These are phyloP conservation scores for Pisolithus tinctorius DNA, from an alignment of 768 basidiomycete species.

Conservation along the genomic window DNA sequence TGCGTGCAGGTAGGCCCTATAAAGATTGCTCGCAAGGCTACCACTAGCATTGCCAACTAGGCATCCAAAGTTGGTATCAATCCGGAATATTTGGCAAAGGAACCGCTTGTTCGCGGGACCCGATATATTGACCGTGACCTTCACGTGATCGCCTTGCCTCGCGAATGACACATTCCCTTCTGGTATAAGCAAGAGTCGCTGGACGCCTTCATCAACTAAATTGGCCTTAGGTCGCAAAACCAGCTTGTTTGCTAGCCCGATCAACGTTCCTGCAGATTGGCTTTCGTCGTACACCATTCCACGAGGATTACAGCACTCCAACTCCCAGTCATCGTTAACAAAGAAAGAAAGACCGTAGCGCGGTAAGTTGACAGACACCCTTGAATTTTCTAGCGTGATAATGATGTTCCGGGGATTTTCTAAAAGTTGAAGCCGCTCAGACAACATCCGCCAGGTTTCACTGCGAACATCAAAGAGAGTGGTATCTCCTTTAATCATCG, in stretches of 20 bases:
- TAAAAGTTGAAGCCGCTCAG: constrained; percentile 11
- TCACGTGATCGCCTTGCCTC: constrained; percentile 11
- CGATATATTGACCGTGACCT: constrained; percentile 6
- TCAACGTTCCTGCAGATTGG: constrained; percentile 36
- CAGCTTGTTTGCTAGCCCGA: constrained; percentile 36
- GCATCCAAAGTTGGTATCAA: constrained; percentile 26
- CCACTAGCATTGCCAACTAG: constrained; percentile 19
- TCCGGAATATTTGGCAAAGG: constrained; percentile 22
- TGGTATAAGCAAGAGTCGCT: constrained; percentile 33
- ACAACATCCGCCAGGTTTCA: constrained; percentile 7
- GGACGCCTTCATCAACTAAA: constrained; percentile 1
- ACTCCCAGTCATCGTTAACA: constrained; percentile 21
- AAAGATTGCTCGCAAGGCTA: constrained; percentile 27
- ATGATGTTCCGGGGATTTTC: constrained; percentile 19
- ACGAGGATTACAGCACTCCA: constrained; percentile 37
- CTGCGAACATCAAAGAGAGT: background rate
- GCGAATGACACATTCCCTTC: constrained; percentile 20
- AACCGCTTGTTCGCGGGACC: background rate
- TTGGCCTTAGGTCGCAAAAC: constrained; percentile 29
- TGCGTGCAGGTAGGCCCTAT: constrained; percentile 38
- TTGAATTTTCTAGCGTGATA: background rate
- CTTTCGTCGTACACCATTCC: constrained; percentile 34
- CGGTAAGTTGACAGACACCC: constrained; percentile 29
- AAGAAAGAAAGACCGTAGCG: constrained; percentile 38
- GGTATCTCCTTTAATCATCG: background rate